Base-by-base conservation (phyloP, 805 yeast genomes). In the Wickerhamiella galacta region DNA sequence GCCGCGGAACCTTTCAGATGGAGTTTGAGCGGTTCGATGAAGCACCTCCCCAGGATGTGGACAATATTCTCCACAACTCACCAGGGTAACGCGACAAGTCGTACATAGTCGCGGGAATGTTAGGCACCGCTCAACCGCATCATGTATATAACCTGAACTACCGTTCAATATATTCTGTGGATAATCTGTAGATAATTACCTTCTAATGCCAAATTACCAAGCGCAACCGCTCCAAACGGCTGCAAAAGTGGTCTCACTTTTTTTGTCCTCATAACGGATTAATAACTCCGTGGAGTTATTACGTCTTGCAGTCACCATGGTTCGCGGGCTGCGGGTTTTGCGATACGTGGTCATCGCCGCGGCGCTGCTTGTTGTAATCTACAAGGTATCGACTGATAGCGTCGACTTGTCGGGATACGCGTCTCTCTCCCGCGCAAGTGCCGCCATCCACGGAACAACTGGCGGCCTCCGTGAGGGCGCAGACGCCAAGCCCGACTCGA, bases 1-100 rank as follows among this genome's bases (percentile, higher is more conserved):
- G 98, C 1, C 64, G 93, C 27, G 93, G 85, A 2, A 67, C 72
- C 2, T 83, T 79, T 52, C 71, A 72, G 38, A 80, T 87, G 93
- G 64, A 68, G 10, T 78, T 75, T 42, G 53, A 61, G 25, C 79
- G 82, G 3, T 82, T 82, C 77, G 70, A 72, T 42, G 58, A 72
- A 32, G 79, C 77, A 0, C 60, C 72, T 1, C 52, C 56, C 4
- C 78, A 75, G 15, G 59, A 80, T 34, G 48, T 42, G 2, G 39
- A 36, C n/a, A 45, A 35, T 10, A 38, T 53, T 9, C 38, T 46
- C 6, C n/a, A n/a, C n/a, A n/a, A n/a, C n/a, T n/a, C n/a, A n/a
- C n/a, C n/a, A n/a, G n/a, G n/a, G n/a, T n/a, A n/a, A n/a, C n/a
- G n/a, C n/a, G n/a, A n/a, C n/a, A n/a, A n/a, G n/a, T n/a, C n/a